phyloP scores from a whole-genome alignment of 164 flowering plant species.

The Vitis vinifera region ASM3070453v1 NC_081805.1:987001-987500 shows the following conservation, averaged over 20 bases:
- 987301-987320: not conserved
- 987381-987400: not conserved
- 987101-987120: no score
- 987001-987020: no score
- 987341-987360: not conserved
- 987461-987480: no score
- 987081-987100: no score
- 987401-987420: not conserved
- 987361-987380: not conserved
- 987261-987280: not conserved
- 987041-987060: no score
- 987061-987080: no score
- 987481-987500: no score
- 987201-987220: not conserved
- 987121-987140: not conserved
- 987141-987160: not conserved
- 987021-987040: no score
- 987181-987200: not conserved
- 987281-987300: not conserved
- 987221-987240: not conserved
- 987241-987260: not conserved
- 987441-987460: no score
- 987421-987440: not conserved
- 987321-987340: not conserved
- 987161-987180: not conserved